Evolutionary conservation across 164 flowering plant genomes (phyloP), one percentile per base, ranked within the genome.

Genomic region (Annona squamosa): DNA sequence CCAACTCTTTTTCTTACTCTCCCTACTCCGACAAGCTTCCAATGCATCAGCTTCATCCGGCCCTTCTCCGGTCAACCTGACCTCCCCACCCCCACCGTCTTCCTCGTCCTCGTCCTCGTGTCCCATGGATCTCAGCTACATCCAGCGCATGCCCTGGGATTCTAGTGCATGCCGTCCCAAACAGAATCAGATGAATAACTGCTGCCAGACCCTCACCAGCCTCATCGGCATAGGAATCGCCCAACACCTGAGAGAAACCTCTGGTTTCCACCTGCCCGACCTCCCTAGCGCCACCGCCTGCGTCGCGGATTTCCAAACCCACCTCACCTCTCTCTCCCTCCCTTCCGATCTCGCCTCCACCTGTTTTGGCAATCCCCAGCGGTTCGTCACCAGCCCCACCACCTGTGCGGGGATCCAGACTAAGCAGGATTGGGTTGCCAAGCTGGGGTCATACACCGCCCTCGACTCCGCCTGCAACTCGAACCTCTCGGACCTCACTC

Each of bases 131-230:
- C 65, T 89, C 26, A 67, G 70, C 79, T 87, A 85, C 75, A 81
- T 87, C 46, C 70, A 68, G 0, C 77, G 69, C 73, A 67, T 89
- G 72, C 83, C 83, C 67, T 89, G 91, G 89, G 84, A 87, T 79
- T 43, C 76, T n/a, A 75, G 85, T 13, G 46, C 44, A 12, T 89
- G 93, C 79, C n/a, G 42, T 1, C 26, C 75, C 4, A 47, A 13
- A 42, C 65, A 71, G 18, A 47, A 42, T 44, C 37, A 46, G 59
- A 64, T 45, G 4, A 9, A n/a, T 17, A 57, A 43, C 0, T 89
- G 91, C 73, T 88, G 90, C 66, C 83, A 78, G 56, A 70, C 83
- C 46, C 87, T 89, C 4, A 78, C 88, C 9, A 84, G 90, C 63
- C 84, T 89, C 68, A 76, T 71, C 18, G 89, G 89, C 16, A 48